These are phyloP conservation scores for Auricularia auricula-judae DNA, from an alignment of 768 basidiomycete genomes.

Conservation along the genomic window DNA sequence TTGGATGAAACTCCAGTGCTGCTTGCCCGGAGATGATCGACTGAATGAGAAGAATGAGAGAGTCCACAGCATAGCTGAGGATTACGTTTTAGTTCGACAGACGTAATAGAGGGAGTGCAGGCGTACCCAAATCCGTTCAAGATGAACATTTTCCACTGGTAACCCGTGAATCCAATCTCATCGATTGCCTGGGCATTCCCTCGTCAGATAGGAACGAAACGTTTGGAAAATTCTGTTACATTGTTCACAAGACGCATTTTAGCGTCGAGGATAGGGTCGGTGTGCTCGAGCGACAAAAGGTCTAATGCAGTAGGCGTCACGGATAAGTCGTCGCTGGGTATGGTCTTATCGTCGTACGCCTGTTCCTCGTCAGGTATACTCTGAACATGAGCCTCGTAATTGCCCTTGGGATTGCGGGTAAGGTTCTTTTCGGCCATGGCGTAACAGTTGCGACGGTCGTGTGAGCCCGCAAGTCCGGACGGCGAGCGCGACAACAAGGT, in stretches of 20 bases:
- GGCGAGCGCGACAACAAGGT: too few relatives aligned
- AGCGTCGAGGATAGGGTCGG: not conserved
- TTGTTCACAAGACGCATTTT: slow-evolving; percentile 1
- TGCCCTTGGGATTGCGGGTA: too few relatives aligned
- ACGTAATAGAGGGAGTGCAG: not conserved
- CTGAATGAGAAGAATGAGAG: not conserved
- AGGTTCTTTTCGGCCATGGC: too few relatives aligned
- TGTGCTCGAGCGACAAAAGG: not conserved
- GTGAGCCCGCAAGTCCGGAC: too few relatives aligned
- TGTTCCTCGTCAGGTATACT: not conserved
- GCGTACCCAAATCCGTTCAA: not conserved
- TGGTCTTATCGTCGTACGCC: not conserved
- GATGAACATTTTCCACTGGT: not conserved
- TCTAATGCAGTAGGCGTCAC: not conserved
- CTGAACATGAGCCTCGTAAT: too few relatives aligned
- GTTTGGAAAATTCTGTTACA: not conserved
- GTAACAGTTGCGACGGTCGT: too few relatives aligned
- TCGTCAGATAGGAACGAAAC: not conserved
- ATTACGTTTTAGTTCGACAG: not conserved
- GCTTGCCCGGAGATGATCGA: not conserved
- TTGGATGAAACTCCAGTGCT: not conserved
- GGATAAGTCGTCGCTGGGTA: not conserved
- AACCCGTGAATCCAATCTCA: not conserved
- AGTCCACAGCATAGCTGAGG: not conserved
- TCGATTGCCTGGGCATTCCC: not conserved